Evolutionary conservation across 306 rosid species (phyloP), one percentile per base, ranked within the genome.

Genomic region (Mimosa bimucronata): DNA sequence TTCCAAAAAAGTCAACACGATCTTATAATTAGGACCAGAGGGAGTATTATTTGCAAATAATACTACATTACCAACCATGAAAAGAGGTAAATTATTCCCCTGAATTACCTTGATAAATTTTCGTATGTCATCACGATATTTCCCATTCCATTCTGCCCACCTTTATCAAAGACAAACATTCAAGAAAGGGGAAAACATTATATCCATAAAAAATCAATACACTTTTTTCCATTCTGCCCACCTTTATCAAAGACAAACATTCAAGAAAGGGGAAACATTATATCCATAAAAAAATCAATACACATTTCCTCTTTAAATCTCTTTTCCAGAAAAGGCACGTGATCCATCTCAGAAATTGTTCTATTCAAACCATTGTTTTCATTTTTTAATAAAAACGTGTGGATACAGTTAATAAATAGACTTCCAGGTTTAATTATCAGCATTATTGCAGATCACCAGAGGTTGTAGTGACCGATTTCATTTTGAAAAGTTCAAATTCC

Each of bases 211-310:
- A n/a, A n/a, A n/a, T n/a, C n/a, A n/a, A n/a, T n/a, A n/a, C n/a
- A n/a, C n/a, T n/a, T n/a, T n/a, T n/a, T 95, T 95, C 99, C 99
- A 95, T 90, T 95, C 99, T 26, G 97, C 99, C 99, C 99, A 95
- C 88, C 98, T 95, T 81, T 80, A 85, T 78, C 81, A 53, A 78
- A 77, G 75, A 80, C 53, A 84, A 78, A 82, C 70, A 55, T 61
- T 29, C 12, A 73, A 13, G 2, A 66, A 75, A 37, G 13, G 30
- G 80, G 41, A 53, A 53, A 81, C 72, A 45, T 41, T 9, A 41
- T 71, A 67, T 62, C 65, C 19, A 52, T 45, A 61, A 68, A 52
- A 55, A 40, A 69, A 37, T 46, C 70, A 14, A 77, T 77, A 40
- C 75, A 38, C 45, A 65, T 71, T 62, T 71, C 18, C 71, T 55